A percentile compares a stretch with the other conserved stretches of the same genome.
Evolutionary conservation across 1,284 basidiomycete genomes (phyloP).

Genomic region (Leccinum glutinopallens): DNA sequence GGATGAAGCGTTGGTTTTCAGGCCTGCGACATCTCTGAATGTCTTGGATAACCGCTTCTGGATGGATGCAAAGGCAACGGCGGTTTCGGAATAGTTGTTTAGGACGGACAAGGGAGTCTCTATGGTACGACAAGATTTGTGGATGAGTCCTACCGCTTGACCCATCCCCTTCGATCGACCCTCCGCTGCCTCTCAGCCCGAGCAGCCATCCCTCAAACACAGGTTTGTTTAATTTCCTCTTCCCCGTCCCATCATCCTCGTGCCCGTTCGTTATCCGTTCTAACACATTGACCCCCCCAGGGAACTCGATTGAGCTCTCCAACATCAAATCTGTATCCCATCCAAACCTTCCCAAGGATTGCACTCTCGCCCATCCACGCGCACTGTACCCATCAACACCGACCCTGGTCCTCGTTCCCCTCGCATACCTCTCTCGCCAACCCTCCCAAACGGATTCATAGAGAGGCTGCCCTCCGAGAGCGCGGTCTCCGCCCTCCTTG

Average conservation of each 20-base stretch:
- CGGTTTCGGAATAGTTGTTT: slow-evolving; percentile 74
- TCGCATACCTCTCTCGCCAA: slow-evolving; percentile 13
- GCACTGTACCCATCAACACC: slow-evolving; percentile 12
- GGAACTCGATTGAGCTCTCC: slow-evolving; percentile 1
- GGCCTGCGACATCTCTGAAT: slow-evolving; percentile 59
- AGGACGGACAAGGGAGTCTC: slow-evolving; percentile 66
- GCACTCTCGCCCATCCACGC: slow-evolving; percentile 21
- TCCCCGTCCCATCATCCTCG: background rate
- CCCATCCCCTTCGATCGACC: slow-evolving; percentile 13
- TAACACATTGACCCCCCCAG: slow-evolving; percentile 11
- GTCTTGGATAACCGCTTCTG: slow-evolving; percentile 77
- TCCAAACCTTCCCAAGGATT: slow-evolving; percentile 4
- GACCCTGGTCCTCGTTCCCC: slow-evolving; percentile 11
- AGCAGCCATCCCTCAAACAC: slow-evolving; percentile 4
- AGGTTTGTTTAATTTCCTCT: slow-evolving; percentile 23
- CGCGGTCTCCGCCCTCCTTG: slow-evolving; percentile 52
- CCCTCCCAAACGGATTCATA: slow-evolving; percentile 27
- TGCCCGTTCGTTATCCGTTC: slow-evolving; percentile 10
- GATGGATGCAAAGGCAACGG: slow-evolving; percentile 56
- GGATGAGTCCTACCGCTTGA: slow-evolving; percentile 65
- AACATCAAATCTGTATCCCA: slow-evolving; percentile 24
- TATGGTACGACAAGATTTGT: slow-evolving; percentile 76
- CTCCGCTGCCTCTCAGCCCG: background rate
- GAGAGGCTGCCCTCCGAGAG: slow-evolving; percentile 56
- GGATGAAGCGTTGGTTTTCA: slow-evolving; percentile 52